Evolutionary conservation across 2,329 filamentous ascomycete species (phyloP).

Genomic region (Stagonosporopsis rhizophila): DNA sequence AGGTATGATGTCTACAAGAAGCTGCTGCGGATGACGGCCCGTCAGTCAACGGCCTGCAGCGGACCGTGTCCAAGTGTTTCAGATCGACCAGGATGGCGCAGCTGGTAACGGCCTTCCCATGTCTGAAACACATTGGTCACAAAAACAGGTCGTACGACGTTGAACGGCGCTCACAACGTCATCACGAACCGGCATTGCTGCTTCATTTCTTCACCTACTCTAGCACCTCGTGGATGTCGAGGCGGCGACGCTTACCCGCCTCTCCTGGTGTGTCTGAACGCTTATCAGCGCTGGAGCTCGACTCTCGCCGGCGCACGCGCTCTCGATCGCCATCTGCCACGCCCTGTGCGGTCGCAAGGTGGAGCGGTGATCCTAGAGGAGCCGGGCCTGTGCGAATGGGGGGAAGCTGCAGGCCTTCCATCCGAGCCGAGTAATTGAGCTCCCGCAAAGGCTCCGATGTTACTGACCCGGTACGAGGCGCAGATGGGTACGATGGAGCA

Average conservation of each 20-base stretch:
- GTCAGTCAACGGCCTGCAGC: background rate
- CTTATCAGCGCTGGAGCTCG: constrained; percentile 34
- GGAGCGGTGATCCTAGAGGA: constrained; percentile 41
- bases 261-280: constrained; percentile 45
- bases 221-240: constrained; percentile 49
- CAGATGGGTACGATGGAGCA: constrained; percentile 39
- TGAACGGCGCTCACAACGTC: constrained; percentile 8
- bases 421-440: constrained; percentile 30
- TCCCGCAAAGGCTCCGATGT: constrained; percentile 41
- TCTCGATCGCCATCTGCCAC: constrained; percentile 29
- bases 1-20: background rate
- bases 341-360: constrained; percentile 29
- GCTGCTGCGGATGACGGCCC: background rate
- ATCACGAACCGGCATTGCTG: background rate
- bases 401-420: constrained; percentile 46
- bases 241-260: constrained; percentile 42
- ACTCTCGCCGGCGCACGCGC: constrained; percentile 39
- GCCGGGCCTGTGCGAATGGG: constrained; percentile 46
- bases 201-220: constrained; percentile 28
- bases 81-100: constrained; percentile 6
- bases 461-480: constrained; percentile 34
- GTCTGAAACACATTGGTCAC: constrained; percentile 8
- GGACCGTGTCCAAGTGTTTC: constrained; percentile 13
- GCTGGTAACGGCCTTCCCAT: constrained; percentile 6
- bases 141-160: constrained; percentile 14